A percentile compares a stretch with the other conserved stretches of the same genome.
Evolutionary conservation across 805 yeast genomes (phyloP).

Genomic region (Isabelozyma pseudorhagii): DNA sequence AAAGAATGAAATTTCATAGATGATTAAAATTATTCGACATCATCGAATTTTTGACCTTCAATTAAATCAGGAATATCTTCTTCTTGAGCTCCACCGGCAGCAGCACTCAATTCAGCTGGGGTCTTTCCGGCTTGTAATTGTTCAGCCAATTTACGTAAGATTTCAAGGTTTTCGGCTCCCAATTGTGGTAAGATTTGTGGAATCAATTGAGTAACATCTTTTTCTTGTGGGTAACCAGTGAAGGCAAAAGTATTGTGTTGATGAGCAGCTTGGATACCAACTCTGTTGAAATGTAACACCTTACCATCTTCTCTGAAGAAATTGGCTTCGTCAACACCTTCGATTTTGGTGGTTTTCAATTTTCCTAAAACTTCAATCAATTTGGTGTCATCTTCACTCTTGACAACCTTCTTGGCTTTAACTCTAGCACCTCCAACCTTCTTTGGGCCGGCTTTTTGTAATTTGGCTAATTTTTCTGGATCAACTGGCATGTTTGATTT

Average conservation of each 20-base stretch:
- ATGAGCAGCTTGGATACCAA: slow-evolving; percentile 91
- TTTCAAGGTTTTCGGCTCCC: slow-evolving; percentile 92
- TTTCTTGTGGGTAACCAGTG: slow-evolving; percentile 93
- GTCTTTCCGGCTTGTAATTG: slow-evolving; percentile 68
- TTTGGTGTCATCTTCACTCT: slow-evolving; percentile 83
- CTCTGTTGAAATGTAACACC: slow-evolving; percentile 93
- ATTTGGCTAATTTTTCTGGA: slow-evolving; percentile 90
- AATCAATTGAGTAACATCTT: slow-evolving; percentile 84
- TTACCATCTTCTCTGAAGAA: slow-evolving; percentile 96
- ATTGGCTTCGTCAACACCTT: slow-evolving; percentile 94
- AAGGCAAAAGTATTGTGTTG: slow-evolving; percentile 89
- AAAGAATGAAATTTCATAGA: not conserved
- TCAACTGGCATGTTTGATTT: slow-evolving; percentile 69
- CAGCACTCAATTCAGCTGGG: slow-evolving; percentile 45
- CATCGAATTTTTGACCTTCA: slow-evolving; percentile 86
- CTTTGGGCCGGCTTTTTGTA: slow-evolving; percentile 78
- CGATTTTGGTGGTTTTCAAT: slow-evolving; percentile 83
- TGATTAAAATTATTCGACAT: slow-evolving; percentile 34
- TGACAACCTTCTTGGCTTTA: slow-evolving; percentile 75
- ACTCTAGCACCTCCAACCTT: slow-evolving; percentile 87
- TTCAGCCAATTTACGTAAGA: slow-evolving; percentile 85
- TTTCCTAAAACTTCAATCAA: slow-evolving; percentile 85
- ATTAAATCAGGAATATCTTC: slow-evolving; percentile 77
- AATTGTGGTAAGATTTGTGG: slow-evolving; percentile 94
- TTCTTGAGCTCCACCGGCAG: slow-evolving; percentile 44